Evolutionary conservation across 208 protist species (phyloP).

Genomic region (Leishmania braziliensis): DNA sequence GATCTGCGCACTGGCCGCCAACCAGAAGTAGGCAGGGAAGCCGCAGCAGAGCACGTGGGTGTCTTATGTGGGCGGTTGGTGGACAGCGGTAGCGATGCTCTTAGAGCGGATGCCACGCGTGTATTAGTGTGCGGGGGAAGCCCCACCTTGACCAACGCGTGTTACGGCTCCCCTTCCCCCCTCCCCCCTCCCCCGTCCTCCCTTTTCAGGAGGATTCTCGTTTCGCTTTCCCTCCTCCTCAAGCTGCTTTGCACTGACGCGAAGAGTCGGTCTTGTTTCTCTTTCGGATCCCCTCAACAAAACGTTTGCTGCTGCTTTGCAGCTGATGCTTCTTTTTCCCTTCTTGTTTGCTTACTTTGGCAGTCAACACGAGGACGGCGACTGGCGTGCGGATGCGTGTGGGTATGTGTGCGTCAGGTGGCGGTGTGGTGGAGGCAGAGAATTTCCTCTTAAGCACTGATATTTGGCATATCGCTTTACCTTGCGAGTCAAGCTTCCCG

Average conservation of each 20-base stretch:
- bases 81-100: neutral
- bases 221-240: too few species aligned
- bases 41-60: neutral
- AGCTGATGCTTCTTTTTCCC: neutral
- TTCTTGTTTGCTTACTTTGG: neutral
- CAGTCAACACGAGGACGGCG: neutral
- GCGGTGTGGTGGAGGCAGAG: too few species aligned
- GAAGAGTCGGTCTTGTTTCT: too few species aligned
- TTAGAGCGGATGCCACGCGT: neutral
- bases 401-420: neutral
- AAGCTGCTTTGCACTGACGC: too few species aligned
- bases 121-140: neutral
- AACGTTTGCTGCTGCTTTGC: too few species aligned
- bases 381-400: neutral
- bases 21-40: constrained; percentile 31
- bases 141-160: neutral
- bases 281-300: too few species aligned
- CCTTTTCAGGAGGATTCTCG: too few species aligned
- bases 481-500: neutral
- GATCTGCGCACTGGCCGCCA: constrained; percentile 78
- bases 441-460: too few species aligned
- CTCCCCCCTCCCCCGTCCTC: too few species aligned
- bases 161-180: neutral
- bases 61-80: neutral
- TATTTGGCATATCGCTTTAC: neutral